Percentiles rank a stretch among this genome's conserved stretches.
phyloP scores from a whole-genome alignment of 257 asterid species.

The Plantago elongata region DNA sequence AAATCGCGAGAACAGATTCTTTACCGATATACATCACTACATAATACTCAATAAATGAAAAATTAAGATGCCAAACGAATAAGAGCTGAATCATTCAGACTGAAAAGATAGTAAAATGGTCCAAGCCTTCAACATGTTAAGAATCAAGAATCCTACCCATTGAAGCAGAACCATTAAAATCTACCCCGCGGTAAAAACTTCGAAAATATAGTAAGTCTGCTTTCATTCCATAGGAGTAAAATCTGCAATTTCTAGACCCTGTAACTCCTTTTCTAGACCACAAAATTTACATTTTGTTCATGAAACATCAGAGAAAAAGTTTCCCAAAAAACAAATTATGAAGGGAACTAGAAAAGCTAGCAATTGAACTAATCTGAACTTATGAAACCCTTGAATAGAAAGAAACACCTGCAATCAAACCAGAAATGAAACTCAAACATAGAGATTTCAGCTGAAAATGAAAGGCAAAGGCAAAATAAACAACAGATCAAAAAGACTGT shows the following conservation, averaged over 20 bases:
- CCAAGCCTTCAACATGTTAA: slow-evolving; percentile 21
- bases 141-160: slow-evolving; percentile 29
- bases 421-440: background rate
- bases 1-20: slow-evolving; percentile 24
- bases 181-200: no score
- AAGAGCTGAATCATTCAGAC: slow-evolving; percentile 18
- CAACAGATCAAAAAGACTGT: background rate
- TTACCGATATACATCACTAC: slow-evolving; percentile 16
- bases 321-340: no score
- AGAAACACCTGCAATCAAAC: slow-evolving; percentile 3
- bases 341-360: no score
- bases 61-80: slow-evolving; percentile 20
- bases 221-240: no score
- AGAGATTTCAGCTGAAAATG: background rate
- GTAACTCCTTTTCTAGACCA: no score
- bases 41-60: slow-evolving; percentile 6
- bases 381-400: background rate
- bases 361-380: background rate
- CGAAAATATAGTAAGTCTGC: no score
- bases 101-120: slow-evolving; percentile 4
- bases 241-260: no score
- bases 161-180: background rate
- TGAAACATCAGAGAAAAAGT: no score
- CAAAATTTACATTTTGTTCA: background rate
- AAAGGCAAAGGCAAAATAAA: background rate